These are phyloP conservation scores for Diplodia seriata DNA, from an alignment of 2,329 filamentous ascomycete genomes.

Conservation along the genomic window DNA sequence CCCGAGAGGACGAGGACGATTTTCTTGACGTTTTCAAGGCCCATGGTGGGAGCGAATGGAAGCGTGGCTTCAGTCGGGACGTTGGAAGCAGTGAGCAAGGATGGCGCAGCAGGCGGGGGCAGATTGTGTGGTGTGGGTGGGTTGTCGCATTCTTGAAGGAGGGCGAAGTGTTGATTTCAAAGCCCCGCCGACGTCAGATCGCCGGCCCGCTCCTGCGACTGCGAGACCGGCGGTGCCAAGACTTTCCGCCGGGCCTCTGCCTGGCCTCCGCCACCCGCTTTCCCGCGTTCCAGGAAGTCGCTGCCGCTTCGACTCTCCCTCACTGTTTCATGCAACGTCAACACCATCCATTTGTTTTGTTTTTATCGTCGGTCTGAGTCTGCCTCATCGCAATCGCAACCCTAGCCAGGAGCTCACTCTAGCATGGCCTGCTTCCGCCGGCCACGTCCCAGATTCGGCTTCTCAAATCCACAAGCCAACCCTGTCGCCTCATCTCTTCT, in stretches of 20 bases:
- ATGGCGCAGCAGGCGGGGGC: background rate
- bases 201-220: background rate
- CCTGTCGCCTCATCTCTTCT: conserved; percentile 9
- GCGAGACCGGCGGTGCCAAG: conserved; percentile 3
- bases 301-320: conserved; percentile 1
- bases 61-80: background rate
- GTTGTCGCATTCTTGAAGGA: conserved; percentile 7
- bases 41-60: conserved; percentile 40
- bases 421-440: too few relatives aligned
- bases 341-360: background rate
- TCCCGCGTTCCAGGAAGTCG: conserved; percentile 1
- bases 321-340: background rate
- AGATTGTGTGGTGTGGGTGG: background rate
- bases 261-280: background rate
- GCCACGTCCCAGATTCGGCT: background rate
- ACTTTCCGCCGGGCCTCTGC: background rate
- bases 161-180: conserved; percentile 27
- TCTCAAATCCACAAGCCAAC: conserved; percentile 2
- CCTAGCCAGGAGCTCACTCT: too few relatives aligned
- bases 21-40: conserved; percentile 74
- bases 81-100: background rate
- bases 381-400: background rate
- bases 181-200: conserved; percentile 23
- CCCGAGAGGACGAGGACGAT: conserved; percentile 88
- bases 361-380: background rate